These are phyloP conservation scores for Shiraia sp. DNA, from an alignment of 2,329 filamentous ascomycete species.

Conservation along the genomic window DNA sequence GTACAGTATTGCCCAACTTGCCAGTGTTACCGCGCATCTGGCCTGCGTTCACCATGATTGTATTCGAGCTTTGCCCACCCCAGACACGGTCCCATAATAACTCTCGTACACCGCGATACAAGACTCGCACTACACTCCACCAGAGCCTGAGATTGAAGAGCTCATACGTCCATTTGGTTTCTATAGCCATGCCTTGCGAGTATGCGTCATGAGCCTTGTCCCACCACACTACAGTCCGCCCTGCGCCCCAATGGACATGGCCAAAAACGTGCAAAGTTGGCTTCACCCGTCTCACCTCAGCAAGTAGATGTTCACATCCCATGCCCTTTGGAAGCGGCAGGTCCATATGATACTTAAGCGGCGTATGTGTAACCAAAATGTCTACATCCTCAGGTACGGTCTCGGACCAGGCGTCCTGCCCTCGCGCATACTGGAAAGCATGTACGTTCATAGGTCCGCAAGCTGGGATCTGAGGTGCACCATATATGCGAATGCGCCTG, in stretches of 20 bases:
- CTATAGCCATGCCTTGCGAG: slow-evolving; percentile 62
- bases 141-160: slow-evolving; percentile 50
- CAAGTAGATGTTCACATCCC: slow-evolving; percentile 71
- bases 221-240: slow-evolving; percentile 71
- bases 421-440: slow-evolving; percentile 75
- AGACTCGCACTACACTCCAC: slow-evolving; percentile 56
- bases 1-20: slow-evolving; percentile 52
- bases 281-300: slow-evolving; percentile 73
- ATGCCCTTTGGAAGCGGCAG: slow-evolving; percentile 62
- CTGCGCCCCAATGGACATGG: slow-evolving; percentile 78
- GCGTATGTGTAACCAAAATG: slow-evolving; percentile 79
- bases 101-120: slow-evolving; percentile 57
- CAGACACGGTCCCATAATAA: slow-evolving; percentile 65
- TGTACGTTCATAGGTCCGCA: slow-evolving; percentile 69
- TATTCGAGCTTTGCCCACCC: slow-evolving; percentile 56
- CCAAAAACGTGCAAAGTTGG: slow-evolving; percentile 82
- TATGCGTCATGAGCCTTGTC: slow-evolving; percentile 73
- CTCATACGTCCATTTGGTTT: slow-evolving; percentile 44
- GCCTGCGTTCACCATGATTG: slow-evolving; percentile 65
- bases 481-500: slow-evolving; percentile 72
- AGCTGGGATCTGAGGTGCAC: slow-evolving; percentile 76
- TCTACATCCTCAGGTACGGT: slow-evolving; percentile 74
- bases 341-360: slow-evolving; percentile 73
- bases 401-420: slow-evolving; percentile 70
- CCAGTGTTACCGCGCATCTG: slow-evolving; percentile 56